Conservation (phyloP, 1,284 basidiomycete genomes). For the Naganishia sp. region DNA sequence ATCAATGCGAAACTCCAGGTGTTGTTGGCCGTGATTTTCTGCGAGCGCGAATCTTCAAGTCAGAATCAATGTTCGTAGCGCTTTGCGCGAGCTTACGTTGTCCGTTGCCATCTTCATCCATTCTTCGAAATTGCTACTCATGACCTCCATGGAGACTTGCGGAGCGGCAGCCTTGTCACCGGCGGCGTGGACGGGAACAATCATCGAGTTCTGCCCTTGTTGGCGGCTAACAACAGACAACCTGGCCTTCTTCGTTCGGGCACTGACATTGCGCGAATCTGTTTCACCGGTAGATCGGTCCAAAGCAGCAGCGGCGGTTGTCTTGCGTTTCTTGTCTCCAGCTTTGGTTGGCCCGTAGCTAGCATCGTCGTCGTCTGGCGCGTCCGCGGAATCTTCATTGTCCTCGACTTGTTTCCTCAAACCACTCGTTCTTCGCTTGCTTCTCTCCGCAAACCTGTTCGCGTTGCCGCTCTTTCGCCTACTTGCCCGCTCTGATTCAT, state of each 20-base stretch:
- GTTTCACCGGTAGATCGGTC: slow-evolving; percentile 4
- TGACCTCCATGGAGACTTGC: slow-evolving; percentile 63
- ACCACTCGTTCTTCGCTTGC: slow-evolving; percentile 19
- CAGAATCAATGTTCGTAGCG: not conserved
- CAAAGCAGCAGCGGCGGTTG: not conserved
- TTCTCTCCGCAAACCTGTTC: slow-evolving; percentile 20
- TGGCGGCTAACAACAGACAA: slow-evolving; percentile 22
- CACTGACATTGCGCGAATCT: slow-evolving; percentile 20
- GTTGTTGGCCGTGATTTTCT: slow-evolving; percentile 99
- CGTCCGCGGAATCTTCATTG: slow-evolving; percentile 6
- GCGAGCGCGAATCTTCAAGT: slow-evolving; percentile 23
- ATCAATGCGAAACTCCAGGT: slow-evolving; percentile 98
- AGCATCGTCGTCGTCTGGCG: not conserved
- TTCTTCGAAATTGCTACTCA: slow-evolving; percentile 90
- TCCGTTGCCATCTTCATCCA: slow-evolving; percentile 99
- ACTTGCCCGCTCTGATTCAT: slow-evolving; percentile 15
- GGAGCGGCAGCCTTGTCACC: slow-evolving; percentile 13
- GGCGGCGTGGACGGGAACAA: slow-evolving; percentile 16
- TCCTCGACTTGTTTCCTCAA: slow-evolving; percentile 23
- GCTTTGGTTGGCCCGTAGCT: not conserved
- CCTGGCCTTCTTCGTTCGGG: slow-evolving; percentile 18
- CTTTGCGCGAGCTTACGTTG: slow-evolving; percentile 66
- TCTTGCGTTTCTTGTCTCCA: slow-evolving; percentile 10
- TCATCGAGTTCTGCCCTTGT: slow-evolving; percentile 26
- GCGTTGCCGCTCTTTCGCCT: slow-evolving; percentile 12